Percentiles rank a stretch among this genome's conserved stretches.
phyloP scores from a whole-genome alignment of 306 rosid genomes.

The Heteromeles arbutifolia region DNA sequence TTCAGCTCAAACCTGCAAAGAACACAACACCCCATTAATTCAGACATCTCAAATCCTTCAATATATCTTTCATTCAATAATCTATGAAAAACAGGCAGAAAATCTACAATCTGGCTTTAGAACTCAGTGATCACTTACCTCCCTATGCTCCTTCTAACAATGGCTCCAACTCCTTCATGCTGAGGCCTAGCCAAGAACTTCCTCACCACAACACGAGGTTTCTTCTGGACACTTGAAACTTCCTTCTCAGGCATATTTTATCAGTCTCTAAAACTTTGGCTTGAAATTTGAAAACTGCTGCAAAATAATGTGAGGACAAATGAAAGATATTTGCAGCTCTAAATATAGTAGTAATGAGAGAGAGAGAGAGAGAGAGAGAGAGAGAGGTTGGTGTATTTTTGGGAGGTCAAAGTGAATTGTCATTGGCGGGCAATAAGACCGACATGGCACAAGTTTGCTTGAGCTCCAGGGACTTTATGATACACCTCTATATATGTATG shows the following conservation, averaged over 20 bases:
- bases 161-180: conserved; percentile 85
- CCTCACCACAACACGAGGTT: conserved; percentile 63
- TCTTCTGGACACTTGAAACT: conserved; percentile 11
- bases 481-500: neutral
- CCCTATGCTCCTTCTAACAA: conserved; percentile 97
- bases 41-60: conserved; percentile 13
- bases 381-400: neutral
- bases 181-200: conserved; percentile 91
- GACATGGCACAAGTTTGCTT: conserved; percentile 28
- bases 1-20: conserved; percentile 78
- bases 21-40: conserved; percentile 14
- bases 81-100: neutral
- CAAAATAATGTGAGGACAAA: conserved; percentile 21
- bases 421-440: conserved; percentile 40
- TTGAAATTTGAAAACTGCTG: neutral
- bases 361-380: neutral
- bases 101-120: neutral
- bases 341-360: conserved; percentile 11
- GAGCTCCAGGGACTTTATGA: conserved; percentile 18
- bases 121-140: conserved; percentile 31
- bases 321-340: conserved; percentile 15
- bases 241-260: conserved; percentile 45
- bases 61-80: neutral
- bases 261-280: neutral
- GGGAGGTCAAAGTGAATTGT: conserved; percentile 36